Base-by-base conservation (phyloP, 2,329 filamentous ascomycete genomes). In the Hymenoscyphus infarciens region DNA sequence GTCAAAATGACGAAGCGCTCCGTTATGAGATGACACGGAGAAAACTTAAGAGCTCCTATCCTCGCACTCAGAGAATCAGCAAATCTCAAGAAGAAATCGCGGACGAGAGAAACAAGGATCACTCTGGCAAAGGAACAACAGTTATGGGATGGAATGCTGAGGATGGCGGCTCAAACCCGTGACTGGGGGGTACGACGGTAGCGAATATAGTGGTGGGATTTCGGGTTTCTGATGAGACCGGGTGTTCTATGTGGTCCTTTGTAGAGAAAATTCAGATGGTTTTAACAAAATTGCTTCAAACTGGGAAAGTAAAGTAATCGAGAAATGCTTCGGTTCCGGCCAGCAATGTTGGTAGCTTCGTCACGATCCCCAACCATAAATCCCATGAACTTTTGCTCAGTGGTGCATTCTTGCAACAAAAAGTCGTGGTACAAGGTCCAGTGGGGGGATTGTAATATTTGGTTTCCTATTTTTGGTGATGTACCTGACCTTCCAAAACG, bases 1-100 rank as follows among this genome's bases (percentile, higher is more conserved):
- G n/a, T 49, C 42, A 22, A 49, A 25, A 25, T 5, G n/a, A 22
- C 7, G 42, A 49, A 49, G n/a, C n/a, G 10, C 3, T 49, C 5
- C 42, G 7, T 49, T 49, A 49, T 22, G 42, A 49, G n/a, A 25
- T 22, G n/a, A 10, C n/a, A 3, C 42, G 42, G n/a, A 22, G n/a
- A 22, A 49, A 22, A 11, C 42, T 10, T 1, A 25, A 22, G 2
- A 49, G n/a, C 8, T 11, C 42, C 5, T 49, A 11, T 15, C 6
- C 42, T 22, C 42, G n/a, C n/a, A 49, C 25, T 10, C 19, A 49
- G 8, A 49, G 42, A 49, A 19, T 49, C 19, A 49, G 42, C 42
- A 49, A 49, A 49, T 49, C 42, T n/a, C n/a, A 49, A 22, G 42
- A 49, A 49, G 42, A 49, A 22, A 49, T 22, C n/a, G n/a, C n/a